Percentiles rank a stretch among this genome's conserved stretches.
Conservation (phyloP, 345 rosid species). For the Melastoma malabathricum region DNA sequence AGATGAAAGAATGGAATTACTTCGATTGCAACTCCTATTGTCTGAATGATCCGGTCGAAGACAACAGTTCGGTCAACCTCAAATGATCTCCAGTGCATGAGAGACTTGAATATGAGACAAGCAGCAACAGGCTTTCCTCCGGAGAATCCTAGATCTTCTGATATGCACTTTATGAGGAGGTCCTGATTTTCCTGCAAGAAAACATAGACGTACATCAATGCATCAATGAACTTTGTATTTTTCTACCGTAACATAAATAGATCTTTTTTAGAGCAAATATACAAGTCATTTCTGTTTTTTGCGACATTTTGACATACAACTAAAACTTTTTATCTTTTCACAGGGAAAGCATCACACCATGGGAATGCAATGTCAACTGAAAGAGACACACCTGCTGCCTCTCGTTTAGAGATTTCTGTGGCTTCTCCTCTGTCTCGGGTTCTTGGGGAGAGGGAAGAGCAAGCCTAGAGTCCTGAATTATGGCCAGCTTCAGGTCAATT, state of each 20-base stretch:
- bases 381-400: conserved; percentile 62
- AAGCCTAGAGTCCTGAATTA: conserved; percentile 16
- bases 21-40: conserved; percentile 71
- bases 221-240: no score
- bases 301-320: no score
- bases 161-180: conserved; percentile 64
- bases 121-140: conserved; percentile 88
- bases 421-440: conserved; percentile 69
- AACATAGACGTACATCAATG: neutral
- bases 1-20: conserved; percentile 16
- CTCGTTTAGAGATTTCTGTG: conserved; percentile 81
- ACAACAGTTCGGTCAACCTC: conserved; percentile 81
- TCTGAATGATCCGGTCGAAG: conserved; percentile 79
- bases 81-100: conserved; percentile 90
- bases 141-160: conserved; percentile 78
- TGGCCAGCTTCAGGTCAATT: conserved; percentile 8
- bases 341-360: neutral
- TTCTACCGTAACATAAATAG: no score
- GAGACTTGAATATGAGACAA: conserved; percentile 78
- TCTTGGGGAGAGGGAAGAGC: conserved; percentile 20
- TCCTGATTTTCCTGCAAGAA: conserved; percentile 75
- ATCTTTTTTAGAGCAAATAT: no score
- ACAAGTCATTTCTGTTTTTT: no score
- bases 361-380: neutral
- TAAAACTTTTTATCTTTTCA: no score